Conservation (phyloP, 139 green algal genomes). For the Haematococcus sp. region DNA sequence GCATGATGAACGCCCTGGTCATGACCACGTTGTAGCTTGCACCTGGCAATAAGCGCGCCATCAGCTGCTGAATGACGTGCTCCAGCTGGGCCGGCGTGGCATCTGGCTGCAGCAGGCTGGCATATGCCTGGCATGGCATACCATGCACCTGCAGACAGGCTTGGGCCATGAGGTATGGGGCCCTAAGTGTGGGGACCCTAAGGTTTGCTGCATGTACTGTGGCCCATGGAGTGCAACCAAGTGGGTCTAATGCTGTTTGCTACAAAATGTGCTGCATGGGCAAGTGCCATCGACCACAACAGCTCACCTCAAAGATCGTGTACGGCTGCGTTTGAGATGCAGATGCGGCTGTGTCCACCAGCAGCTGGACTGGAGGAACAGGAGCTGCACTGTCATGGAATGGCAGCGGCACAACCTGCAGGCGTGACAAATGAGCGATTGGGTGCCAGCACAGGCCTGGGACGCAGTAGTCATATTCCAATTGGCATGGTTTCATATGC, state of each 20-base stretch:
- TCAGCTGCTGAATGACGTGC: neutral
- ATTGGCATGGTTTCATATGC: too few relatives aligned
- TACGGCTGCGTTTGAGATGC: too few relatives aligned
- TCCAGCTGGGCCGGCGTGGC: neutral
- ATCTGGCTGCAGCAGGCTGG: constrained; percentile 11
- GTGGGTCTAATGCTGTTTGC: neutral
- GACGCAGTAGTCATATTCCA: too few relatives aligned
- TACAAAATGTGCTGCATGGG: neutral
- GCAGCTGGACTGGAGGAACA: too few relatives aligned
- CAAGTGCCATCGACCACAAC: too few relatives aligned
- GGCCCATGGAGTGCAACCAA: constrained; percentile 29
- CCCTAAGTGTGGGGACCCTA: constrained; percentile 9
- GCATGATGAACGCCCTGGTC: constrained; percentile 42
- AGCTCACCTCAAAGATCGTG: too few relatives aligned
- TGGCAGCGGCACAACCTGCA: constrained; percentile 34
- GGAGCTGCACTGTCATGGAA: too few relatives aligned
- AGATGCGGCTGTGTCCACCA: too few relatives aligned
- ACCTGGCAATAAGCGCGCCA: neutral
- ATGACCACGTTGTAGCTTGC: constrained; percentile 55
- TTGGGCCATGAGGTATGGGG: constrained; percentile 7
- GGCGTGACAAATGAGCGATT: neutral
- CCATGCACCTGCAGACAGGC: constrained; percentile 20
- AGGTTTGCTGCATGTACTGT: constrained; percentile 16
- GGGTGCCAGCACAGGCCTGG: too few relatives aligned
- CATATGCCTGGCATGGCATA: constrained; percentile 32